Evolutionary conservation across 108 stramenopile species (phyloP).

Genomic region (Nannochloropsis gaditana): DNA sequence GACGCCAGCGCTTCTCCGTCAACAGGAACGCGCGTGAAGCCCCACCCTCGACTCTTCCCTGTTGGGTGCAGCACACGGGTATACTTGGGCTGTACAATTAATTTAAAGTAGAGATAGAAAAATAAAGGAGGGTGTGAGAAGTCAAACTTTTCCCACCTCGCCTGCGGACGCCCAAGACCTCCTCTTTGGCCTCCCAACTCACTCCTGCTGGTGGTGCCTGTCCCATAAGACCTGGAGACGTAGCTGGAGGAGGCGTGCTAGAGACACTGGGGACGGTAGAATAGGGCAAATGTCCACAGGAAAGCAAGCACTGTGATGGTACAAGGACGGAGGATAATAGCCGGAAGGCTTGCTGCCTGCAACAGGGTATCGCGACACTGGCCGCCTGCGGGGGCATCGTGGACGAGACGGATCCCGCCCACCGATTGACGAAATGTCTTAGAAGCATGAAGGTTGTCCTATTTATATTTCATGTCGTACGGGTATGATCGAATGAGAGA

Average conservation of each 20-base stretch:
- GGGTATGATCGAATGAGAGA: no score
- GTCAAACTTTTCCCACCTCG: no score
- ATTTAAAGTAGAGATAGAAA: not conserved
- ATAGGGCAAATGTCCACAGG: not conserved
- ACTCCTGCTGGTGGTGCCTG: constrained; percentile 10
- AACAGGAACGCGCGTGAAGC: not conserved
- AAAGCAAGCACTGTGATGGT: not conserved
- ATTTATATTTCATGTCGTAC: no score
- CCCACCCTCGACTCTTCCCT: not conserved
- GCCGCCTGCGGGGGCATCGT: not conserved
- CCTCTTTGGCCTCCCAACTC: not conserved
- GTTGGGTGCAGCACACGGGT: constrained; percentile 4
- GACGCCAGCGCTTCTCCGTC: not conserved
- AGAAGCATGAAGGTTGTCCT: not conserved
- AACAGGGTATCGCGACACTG: not conserved
- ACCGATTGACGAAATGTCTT: not conserved
- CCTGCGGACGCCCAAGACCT: no score
- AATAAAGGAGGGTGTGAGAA: no score
- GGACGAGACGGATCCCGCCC: not conserved
- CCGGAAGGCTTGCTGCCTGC: not conserved
- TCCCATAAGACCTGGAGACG: not conserved
- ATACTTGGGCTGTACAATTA: not conserved
- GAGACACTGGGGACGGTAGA: not conserved
- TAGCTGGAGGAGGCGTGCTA: not conserved
- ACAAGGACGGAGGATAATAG: not conserved